These are phyloP conservation scores for Xeromyces bisporus DNA, from an alignment of 495 filamentous ascomycete species.

Conservation along the genomic window DNA sequence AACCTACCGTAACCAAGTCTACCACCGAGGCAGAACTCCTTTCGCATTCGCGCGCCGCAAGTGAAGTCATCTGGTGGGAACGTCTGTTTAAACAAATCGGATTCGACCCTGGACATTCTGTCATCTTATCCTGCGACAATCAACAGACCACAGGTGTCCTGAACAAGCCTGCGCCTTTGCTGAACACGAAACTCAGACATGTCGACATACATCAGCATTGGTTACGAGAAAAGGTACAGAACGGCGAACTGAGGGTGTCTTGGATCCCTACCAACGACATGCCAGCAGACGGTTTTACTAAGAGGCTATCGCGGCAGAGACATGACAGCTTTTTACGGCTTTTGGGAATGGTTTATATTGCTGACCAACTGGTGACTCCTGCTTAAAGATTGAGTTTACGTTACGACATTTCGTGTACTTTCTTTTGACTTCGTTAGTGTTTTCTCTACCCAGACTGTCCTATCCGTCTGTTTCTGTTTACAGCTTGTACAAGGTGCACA, in stretches of 20 bases:
- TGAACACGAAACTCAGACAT: not conserved
- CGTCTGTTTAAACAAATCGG: not conserved
- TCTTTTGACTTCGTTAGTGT: no score
- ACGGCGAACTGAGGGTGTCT: not conserved
- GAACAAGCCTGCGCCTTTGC: not conserved
- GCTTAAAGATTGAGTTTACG: no score
- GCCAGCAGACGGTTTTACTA: constrained; percentile 1
- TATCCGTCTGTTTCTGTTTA: no score
- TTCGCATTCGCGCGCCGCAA: constrained; percentile 2
- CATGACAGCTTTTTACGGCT: constrained; percentile 1
- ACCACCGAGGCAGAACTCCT: constrained; percentile 9
- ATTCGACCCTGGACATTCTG: not conserved
- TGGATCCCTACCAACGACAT: constrained; percentile 1
- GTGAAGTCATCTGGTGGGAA: constrained; percentile 3
- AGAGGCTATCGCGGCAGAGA: not conserved
- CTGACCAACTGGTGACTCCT: not conserved
- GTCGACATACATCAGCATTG: not conserved
- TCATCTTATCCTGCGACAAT: not conserved
- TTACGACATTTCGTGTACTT: no score
- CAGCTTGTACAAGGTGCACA: no score
- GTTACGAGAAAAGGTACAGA: not conserved
- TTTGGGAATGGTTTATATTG: not conserved
- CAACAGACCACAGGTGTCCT: not conserved
- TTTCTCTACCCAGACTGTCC: no score
- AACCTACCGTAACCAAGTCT: constrained; percentile 9